These are phyloP conservation scores for Orbilia javanica DNA, from an alignment of 2,329 filamentous ascomycete species.

Conservation along the genomic window DNA sequence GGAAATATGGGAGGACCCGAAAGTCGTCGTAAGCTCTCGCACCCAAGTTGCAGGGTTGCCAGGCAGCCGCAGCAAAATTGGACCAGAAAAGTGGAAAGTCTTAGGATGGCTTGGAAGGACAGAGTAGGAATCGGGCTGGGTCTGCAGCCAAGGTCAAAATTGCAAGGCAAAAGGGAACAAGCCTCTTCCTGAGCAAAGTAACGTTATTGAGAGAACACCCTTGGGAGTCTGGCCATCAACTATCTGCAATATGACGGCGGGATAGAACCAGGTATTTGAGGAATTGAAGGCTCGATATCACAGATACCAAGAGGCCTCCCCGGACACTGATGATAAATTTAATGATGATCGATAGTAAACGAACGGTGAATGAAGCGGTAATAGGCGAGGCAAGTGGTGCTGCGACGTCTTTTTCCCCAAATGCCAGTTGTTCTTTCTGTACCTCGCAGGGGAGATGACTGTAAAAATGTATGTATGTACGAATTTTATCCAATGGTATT, in stretches of 20 bases:
- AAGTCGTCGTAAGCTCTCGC: conserved; percentile 59
- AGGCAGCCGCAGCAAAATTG: conserved; percentile 59
- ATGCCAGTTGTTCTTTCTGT: background rate
- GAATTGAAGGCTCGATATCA: conserved; percentile 26
- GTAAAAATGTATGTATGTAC: background rate
- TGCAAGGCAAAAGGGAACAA: conserved; percentile 56
- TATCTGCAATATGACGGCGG: conserved; percentile 35
- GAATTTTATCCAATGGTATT: background rate
- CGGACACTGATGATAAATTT: background rate
- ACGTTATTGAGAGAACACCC: conserved; percentile 42
- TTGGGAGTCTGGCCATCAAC: conserved; percentile 26
- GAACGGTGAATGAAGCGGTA: background rate
- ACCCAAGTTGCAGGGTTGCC: conserved; percentile 55
- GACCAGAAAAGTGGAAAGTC: conserved; percentile 45
- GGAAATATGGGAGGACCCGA: conserved; percentile 57
- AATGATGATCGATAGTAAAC: too few species aligned
- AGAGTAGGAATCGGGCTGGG: conserved; percentile 56
- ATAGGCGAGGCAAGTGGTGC: background rate
- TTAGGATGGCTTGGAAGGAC: conserved; percentile 49
- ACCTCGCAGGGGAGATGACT: background rate
- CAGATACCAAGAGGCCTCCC: conserved; percentile 4
- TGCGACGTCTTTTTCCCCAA: conserved; percentile 11
- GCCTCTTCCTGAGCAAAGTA: conserved; percentile 52
- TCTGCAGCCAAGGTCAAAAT: conserved; percentile 57
- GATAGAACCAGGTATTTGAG: conserved; percentile 35